Evolutionary conservation across 2,329 filamentous ascomycete species (phyloP).

Genomic region (Diaporthe capsici): DNA sequence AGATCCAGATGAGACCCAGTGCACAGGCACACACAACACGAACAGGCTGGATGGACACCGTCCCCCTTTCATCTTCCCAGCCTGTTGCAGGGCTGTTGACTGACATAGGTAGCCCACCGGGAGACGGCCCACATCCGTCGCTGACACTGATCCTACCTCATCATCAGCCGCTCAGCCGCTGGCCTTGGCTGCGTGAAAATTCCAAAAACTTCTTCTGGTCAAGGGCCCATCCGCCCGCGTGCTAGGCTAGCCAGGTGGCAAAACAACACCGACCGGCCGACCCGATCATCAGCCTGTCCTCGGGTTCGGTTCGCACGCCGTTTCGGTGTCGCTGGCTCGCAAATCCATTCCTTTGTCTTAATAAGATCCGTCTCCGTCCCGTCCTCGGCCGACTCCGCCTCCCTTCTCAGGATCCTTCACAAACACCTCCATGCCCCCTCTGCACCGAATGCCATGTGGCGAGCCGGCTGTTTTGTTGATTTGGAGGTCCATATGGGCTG

Average conservation of each 20-base stretch:
- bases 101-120: background rate
- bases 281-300: background rate
- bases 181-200: background rate
- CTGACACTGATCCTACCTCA: constrained; percentile 13
- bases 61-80: background rate
- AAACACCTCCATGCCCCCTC: background rate
- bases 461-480: background rate
- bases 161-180: background rate
- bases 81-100: background rate
- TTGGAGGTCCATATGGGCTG: background rate
- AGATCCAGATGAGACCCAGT: background rate
- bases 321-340: background rate
- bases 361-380: background rate
- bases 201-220: too few relatives aligned
- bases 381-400: constrained; percentile 19
- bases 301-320: background rate
- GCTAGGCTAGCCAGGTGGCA: background rate
- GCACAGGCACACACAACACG: background rate
- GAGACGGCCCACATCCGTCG: background rate
- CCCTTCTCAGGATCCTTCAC: background rate
- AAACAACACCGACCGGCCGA: background rate
- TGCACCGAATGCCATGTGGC: background rate
- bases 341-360: background rate
- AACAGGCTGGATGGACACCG: background rate
- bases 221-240: background rate